Evolutionary conservation across 352 stramenopile genomes (phyloP).

Genomic region (Globisporangium mamillatum): DNA sequence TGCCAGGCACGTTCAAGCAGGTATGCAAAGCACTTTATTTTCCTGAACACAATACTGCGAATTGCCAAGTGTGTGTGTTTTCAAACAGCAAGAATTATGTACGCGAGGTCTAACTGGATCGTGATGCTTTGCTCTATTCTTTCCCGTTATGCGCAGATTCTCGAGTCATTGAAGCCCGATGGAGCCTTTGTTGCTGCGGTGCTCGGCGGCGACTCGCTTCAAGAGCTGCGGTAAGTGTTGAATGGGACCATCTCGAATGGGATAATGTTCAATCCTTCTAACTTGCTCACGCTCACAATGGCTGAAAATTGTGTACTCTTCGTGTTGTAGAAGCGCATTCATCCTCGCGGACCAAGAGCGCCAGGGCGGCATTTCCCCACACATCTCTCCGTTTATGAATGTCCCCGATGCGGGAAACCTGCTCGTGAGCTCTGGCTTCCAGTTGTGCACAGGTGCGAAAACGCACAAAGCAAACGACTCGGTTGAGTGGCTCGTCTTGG

Average conservation of each 20-base stretch:
- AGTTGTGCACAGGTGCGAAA: constrained; percentile 83
- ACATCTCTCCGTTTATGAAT: constrained; percentile 96
- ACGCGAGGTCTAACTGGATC: not conserved
- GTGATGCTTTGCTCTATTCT: not conserved
- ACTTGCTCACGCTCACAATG: constrained; percentile 7
- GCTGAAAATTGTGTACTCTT: not conserved
- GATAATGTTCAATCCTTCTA: not conserved
- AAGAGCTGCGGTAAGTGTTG: constrained; percentile 88
- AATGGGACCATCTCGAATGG: not conserved
- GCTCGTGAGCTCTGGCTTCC: constrained; percentile 91
- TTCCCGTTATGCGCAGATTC: constrained; percentile 33
- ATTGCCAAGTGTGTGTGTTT: not conserved
- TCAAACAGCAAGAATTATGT: not conserved
- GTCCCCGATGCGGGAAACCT: constrained; percentile 94
- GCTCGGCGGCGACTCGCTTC: constrained; percentile 93
- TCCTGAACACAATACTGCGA: not conserved
- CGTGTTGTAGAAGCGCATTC: constrained; percentile 72
- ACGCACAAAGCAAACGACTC: not conserved
- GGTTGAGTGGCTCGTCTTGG: not conserved
- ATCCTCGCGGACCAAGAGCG: constrained; percentile 95
- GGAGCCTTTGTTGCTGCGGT: constrained; percentile 96
- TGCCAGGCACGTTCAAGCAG: constrained; percentile 85
- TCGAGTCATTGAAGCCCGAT: constrained; percentile 93
- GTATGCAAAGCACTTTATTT: constrained; percentile 17
- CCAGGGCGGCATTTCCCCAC: constrained; percentile 92